phyloP scores from a whole-genome alignment of 2,329 filamentous ascomycete genomes.

The Fusarium sp. region DNA sequence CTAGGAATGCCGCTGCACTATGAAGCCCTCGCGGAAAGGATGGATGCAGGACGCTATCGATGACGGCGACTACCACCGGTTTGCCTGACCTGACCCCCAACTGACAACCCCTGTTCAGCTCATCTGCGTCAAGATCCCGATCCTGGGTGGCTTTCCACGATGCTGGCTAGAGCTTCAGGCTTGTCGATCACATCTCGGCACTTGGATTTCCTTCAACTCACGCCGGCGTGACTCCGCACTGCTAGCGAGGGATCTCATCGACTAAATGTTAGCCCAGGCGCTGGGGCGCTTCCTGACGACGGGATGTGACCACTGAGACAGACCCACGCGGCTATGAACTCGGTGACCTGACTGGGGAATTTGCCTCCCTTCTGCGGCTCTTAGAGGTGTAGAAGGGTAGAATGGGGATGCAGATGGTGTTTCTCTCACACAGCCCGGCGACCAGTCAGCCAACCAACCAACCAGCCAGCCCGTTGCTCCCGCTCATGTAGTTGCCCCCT shows the following conservation, averaged over 20 bases:
- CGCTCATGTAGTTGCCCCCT: neutral
- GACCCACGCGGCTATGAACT: slow-evolving; percentile 10
- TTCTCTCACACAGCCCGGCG: neutral
- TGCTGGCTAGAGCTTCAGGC: neutral
- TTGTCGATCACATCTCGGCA: slow-evolving; percentile 1
- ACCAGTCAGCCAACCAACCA: neutral
- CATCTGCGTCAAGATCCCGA: neutral
- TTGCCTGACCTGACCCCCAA: neutral
- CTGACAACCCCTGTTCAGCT: neutral
- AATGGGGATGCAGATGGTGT: neutral
- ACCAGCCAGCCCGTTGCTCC: neutral
- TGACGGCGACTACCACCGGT: neutral
- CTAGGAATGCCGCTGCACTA: neutral
- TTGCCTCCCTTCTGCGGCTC: neutral
- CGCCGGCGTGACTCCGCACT: neutral
- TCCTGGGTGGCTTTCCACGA: neutral
- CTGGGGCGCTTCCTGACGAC: neutral
- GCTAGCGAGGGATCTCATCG: neutral
- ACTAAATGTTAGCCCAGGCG: neutral
- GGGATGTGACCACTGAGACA: slow-evolving; percentile 26
- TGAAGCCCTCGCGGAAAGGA: neutral
- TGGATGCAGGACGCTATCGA: neutral
- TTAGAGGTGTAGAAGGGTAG: neutral
- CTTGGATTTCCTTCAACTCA: neutral
- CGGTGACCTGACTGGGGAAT: slow-evolving; percentile 13